Evolutionary conservation across 768 basidiomycete genomes (phyloP).

Genomic region (Auriscalpium vulgare): DNA sequence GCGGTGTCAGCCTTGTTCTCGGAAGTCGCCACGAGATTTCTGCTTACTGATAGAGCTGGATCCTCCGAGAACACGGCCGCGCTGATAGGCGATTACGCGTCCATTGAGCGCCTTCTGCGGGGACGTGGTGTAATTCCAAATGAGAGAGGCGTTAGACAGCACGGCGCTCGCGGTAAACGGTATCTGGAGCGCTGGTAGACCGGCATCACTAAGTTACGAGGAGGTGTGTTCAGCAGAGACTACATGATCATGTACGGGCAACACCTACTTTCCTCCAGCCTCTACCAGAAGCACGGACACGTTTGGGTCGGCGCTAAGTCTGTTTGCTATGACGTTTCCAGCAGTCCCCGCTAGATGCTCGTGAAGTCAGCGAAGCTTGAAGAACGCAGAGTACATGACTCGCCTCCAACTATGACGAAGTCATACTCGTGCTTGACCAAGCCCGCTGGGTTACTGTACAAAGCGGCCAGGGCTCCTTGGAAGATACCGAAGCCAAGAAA

Average conservation of each 20-base stretch:
- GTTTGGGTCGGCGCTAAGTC: background rate
- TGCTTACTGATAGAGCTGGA: conserved; percentile 20
- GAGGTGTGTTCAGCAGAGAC: too few species aligned
- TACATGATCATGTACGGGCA: too few species aligned
- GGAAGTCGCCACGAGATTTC: background rate
- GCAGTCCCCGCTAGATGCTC: background rate
- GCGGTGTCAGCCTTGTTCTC: background rate
- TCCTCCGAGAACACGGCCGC: conserved; percentile 16
- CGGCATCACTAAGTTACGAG: background rate
- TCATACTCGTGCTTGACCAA: background rate
- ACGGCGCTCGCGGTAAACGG: background rate
- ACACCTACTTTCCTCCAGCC: background rate
- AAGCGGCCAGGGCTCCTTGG: too few species aligned
- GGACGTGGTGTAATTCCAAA: background rate
- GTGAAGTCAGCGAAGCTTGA: background rate
- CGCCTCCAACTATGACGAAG: conserved; percentile 1
- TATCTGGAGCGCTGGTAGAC: background rate
- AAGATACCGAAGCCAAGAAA: too few species aligned
- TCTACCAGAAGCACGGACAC: background rate
- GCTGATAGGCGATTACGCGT: background rate
- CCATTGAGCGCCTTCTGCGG: background rate
- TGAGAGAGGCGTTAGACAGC: background rate
- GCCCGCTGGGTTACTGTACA: too few species aligned
- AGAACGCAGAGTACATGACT: background rate
- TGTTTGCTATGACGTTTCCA: background rate